Evolutionary conservation across 345 rosid genomes (phyloP).

Genomic region (Corchorus olitorius): DNA sequence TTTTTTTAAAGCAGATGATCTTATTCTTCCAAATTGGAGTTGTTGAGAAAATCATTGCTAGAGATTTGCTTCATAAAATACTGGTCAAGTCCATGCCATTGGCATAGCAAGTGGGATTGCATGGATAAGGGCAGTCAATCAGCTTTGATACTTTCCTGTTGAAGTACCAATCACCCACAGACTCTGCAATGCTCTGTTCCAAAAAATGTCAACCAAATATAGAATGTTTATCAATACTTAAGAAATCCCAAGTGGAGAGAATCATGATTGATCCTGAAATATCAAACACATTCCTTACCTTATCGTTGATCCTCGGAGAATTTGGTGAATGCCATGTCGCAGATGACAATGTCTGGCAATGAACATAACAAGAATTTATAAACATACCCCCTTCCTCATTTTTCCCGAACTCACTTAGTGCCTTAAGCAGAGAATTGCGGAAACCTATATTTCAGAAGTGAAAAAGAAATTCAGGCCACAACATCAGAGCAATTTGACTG

Average conservation of each 20-base stretch:
- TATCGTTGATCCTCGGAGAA: constrained; percentile 66
- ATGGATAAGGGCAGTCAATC: constrained; percentile 88
- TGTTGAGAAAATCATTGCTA: too few relatives aligned
- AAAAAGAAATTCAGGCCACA: constrained; percentile 7
- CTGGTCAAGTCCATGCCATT: constrained; percentile 34
- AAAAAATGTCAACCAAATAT: not conserved
- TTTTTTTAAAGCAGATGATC: too few relatives aligned
- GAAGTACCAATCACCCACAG: constrained; percentile 92
- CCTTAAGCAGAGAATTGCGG: constrained; percentile 64
- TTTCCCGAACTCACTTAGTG: constrained; percentile 48
- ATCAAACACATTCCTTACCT: constrained; percentile 40
- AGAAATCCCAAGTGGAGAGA: too few relatives aligned
- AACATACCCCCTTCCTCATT: constrained; percentile 57
- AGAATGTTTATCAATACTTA: too few relatives aligned
- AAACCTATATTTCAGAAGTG: constrained; percentile 48
- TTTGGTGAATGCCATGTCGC: constrained; percentile 73
- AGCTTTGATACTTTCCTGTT: constrained; percentile 53
- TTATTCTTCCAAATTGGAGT: not conserved
- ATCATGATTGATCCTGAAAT: not conserved
- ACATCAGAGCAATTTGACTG: not conserved
- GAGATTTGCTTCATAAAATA: constrained; percentile 12
- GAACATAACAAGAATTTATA: constrained; percentile 81
- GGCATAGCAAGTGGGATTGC: constrained; percentile 83
- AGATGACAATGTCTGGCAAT: constrained; percentile 67
- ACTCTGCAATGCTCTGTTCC: constrained; percentile 78